phyloP scores from a whole-genome alignment of 768 basidiomycete species.

The Suillus hirtellus region DNA sequence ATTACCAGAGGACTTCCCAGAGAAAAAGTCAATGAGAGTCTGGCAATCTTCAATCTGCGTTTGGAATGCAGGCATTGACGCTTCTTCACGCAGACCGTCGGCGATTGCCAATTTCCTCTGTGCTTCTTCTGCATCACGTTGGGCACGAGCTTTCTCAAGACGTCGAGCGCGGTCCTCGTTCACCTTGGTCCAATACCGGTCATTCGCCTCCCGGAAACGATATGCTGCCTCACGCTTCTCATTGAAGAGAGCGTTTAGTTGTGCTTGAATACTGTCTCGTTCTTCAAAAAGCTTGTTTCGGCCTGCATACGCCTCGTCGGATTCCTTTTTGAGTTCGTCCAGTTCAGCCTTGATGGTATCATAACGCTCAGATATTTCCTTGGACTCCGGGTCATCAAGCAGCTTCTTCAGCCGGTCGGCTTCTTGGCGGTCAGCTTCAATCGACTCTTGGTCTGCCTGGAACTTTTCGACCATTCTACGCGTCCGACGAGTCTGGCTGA shows the following conservation, averaged over 20 bases:
- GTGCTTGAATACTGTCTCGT: conserved; percentile 68
- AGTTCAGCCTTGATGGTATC: conserved; percentile 83
- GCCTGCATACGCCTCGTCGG: conserved; percentile 80
- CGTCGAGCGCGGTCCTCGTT: conserved; percentile 87
- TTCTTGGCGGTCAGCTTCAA: conserved; percentile 72
- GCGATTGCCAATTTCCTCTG: conserved; percentile 79
- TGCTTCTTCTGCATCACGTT: conserved; percentile 75
- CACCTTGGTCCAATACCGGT: conserved; percentile 79
- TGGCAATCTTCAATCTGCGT: conserved; percentile 95
- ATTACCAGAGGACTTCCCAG: conserved; percentile 57
- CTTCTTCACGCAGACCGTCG: conserved; percentile 85
- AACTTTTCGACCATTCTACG: conserved; percentile 80
- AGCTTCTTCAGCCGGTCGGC: conserved; percentile 81
- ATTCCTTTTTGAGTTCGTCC: conserved; percentile 81
- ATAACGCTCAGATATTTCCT: conserved; percentile 78
- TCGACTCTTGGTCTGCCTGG: conserved; percentile 73
- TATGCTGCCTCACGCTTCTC: conserved; percentile 75
- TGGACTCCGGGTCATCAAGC: conserved; percentile 88
- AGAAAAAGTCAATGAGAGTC: conserved; percentile 85
- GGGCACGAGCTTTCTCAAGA: conserved; percentile 72
- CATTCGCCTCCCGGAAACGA: conserved; percentile 78
- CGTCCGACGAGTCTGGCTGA: conserved; percentile 67
- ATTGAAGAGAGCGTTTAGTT: conserved; percentile 69
- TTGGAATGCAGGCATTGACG: conserved; percentile 86
- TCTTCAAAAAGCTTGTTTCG: conserved; percentile 86